Percentiles rank a stretch among this genome's conserved stretches.
These are phyloP conservation scores for Solanum pimpinellifolium DNA, from an alignment of 257 asterid genomes.

Conservation along the genomic window DNA sequence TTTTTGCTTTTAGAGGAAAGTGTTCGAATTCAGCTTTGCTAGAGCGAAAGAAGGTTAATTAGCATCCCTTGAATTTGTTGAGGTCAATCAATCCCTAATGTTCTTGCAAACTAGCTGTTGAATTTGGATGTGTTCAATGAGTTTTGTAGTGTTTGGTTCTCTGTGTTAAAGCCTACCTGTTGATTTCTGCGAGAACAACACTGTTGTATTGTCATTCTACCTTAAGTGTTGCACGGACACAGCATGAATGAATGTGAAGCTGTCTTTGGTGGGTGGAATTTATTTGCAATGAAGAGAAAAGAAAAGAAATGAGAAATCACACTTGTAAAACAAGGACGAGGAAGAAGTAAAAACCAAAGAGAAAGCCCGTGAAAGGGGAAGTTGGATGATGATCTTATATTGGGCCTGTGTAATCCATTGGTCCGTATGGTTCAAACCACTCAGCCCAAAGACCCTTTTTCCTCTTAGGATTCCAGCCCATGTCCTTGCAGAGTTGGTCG, in stretches of 20 bases:
- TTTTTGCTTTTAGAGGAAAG: background rate
- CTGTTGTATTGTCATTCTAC: background rate
- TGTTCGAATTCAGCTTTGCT: background rate
- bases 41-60: background rate
- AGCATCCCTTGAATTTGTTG: background rate
- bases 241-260: background rate
- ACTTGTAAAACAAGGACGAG: background rate
- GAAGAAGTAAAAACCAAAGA: background rate
- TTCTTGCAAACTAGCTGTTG: background rate
- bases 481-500: conserved; percentile 46
- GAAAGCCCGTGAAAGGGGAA: background rate
- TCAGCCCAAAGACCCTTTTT: conserved; percentile 31
- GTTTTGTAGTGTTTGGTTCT: background rate
- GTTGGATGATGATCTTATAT: background rate
- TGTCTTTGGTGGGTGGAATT: background rate
- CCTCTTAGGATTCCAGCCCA: conserved; percentile 35
- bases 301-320: background rate
- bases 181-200: background rate
- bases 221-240: background rate
- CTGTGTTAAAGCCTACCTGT: background rate
- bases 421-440: conserved; percentile 41
- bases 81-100: background rate
- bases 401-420: conserved; percentile 20
- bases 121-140: background rate
- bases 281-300: background rate